phyloP scores from a whole-genome alignment of 441 rosid genomes.

The Mallotus japonicus region DNA sequence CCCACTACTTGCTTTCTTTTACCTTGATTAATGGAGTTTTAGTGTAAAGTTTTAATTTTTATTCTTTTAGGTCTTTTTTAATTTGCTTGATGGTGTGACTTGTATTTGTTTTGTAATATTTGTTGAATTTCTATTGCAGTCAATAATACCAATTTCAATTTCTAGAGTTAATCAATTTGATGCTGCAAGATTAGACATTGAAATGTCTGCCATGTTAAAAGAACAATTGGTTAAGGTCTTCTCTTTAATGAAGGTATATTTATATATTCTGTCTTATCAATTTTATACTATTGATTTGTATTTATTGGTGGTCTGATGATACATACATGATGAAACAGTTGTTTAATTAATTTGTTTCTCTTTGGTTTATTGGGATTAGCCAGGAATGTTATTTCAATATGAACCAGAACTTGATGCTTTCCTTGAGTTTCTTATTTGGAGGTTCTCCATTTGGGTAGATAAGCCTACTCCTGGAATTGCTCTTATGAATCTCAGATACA shows the following conservation, averaged over 20 bases:
- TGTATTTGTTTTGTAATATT: too few relatives aligned
- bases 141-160: constrained; percentile 59
- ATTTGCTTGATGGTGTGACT: too few relatives aligned
- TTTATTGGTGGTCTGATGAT: too few relatives aligned
- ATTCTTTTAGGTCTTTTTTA: too few relatives aligned
- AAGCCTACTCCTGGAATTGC: constrained; percentile 94
- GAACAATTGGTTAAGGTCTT: constrained; percentile 90
- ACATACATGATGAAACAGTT: too few relatives aligned
- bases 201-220: constrained; percentile 94
- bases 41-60: too few relatives aligned
- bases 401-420: constrained; percentile 98
- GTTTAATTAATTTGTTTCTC: constrained; percentile 25
- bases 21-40: too few relatives aligned
- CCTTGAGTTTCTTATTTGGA: constrained; percentile 97
- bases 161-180: constrained; percentile 96
- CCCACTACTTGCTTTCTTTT: not conserved
- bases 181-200: constrained; percentile 87
- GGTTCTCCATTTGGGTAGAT: constrained; percentile 97
- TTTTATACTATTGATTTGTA: too few relatives aligned
- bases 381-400: constrained; percentile 97
- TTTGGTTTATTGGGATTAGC: constrained; percentile 60
- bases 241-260: constrained; percentile 82
- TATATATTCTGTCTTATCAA: not conserved
- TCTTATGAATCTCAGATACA: constrained; percentile 83
- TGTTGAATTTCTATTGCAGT: constrained; percentile 32